These are phyloP conservation scores for Pythium coloratum DNA, from an alignment of 352 stramenopile genomes.

Conservation along the genomic window DNA sequence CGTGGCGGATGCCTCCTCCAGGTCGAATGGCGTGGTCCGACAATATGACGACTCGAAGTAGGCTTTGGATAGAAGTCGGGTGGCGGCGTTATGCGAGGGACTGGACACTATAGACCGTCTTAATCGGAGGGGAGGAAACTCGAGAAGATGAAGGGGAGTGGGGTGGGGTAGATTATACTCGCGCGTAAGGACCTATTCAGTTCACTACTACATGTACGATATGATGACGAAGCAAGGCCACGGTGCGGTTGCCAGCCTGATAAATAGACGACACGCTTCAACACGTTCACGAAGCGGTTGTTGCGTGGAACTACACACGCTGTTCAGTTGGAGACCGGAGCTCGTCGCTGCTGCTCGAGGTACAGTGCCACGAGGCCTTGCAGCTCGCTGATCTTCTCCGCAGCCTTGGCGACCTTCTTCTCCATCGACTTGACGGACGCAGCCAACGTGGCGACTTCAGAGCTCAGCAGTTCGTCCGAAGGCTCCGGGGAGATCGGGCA, in stretches of 20 bases:
- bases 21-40: neutral
- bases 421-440: constrained; percentile 27
- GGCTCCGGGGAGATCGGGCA: constrained; percentile 27
- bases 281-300: neutral
- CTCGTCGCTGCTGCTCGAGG: constrained; percentile 28
- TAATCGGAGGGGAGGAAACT: too few relatives aligned
- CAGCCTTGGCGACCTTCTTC: constrained; percentile 42
- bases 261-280: neutral
- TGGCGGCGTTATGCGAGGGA: neutral
- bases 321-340: neutral
- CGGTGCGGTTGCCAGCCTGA: neutral
- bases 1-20: neutral
- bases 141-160: neutral
- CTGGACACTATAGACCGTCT: too few relatives aligned
- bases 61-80: neutral
- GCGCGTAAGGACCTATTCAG: neutral
- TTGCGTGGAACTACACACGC: neutral
- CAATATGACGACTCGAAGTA: neutral
- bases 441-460: constrained; percentile 43
- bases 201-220: neutral
- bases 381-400: constrained; percentile 45
- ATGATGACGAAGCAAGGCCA: neutral
- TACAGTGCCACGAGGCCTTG: constrained; percentile 42
- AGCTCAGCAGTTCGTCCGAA: constrained; percentile 24
- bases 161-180: neutral